Conservation (phyloP, 495 filamentous ascomycete genomes). For the Ramalina peruviana region DNA sequence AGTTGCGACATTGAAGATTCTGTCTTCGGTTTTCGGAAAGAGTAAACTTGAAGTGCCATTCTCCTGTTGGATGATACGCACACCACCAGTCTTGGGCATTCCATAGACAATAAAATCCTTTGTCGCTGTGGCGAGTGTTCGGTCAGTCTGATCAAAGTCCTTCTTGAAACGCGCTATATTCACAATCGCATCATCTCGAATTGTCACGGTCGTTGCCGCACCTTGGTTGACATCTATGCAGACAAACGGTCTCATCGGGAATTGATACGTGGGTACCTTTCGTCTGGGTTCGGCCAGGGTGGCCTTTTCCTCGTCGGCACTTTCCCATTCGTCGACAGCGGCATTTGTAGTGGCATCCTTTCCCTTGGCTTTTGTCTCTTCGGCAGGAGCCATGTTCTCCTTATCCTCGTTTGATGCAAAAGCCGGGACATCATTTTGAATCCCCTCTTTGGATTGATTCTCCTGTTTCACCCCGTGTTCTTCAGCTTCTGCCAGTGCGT, state of each 20-base stretch:
- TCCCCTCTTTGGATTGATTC: slow-evolving; percentile 28
- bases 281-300: slow-evolving; percentile 49
- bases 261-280: slow-evolving; percentile 72
- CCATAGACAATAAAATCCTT: slow-evolving; percentile 86
- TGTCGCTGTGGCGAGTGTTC: slow-evolving; percentile 80
- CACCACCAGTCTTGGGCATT: slow-evolving; percentile 77
- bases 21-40: slow-evolving; percentile 74
- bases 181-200: slow-evolving; percentile 50
- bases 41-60: slow-evolving; percentile 80
- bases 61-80: slow-evolving; percentile 86
- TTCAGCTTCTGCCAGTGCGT: slow-evolving; percentile 43
- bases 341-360: slow-evolving; percentile 43
- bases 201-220: slow-evolving; percentile 18
- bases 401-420: slow-evolving; percentile 33
- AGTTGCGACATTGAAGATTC: slow-evolving; percentile 84
- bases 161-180: slow-evolving; percentile 90
- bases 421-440: slow-evolving; percentile 32
- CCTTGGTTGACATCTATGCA: slow-evolving; percentile 44
- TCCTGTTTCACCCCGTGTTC: slow-evolving; percentile 30
- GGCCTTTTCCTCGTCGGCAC: slow-evolving; percentile 54
- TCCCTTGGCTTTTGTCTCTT: slow-evolving; percentile 33
- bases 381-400: slow-evolving; percentile 34
- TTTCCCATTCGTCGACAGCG: slow-evolving; percentile 52
- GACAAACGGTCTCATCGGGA: slow-evolving; percentile 91
- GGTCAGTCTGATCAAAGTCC: slow-evolving; percentile 92